Evolutionary conservation across 192 early-diverging fungal genomes (phyloP).

Genomic region (Chytriomyces sp.): DNA sequence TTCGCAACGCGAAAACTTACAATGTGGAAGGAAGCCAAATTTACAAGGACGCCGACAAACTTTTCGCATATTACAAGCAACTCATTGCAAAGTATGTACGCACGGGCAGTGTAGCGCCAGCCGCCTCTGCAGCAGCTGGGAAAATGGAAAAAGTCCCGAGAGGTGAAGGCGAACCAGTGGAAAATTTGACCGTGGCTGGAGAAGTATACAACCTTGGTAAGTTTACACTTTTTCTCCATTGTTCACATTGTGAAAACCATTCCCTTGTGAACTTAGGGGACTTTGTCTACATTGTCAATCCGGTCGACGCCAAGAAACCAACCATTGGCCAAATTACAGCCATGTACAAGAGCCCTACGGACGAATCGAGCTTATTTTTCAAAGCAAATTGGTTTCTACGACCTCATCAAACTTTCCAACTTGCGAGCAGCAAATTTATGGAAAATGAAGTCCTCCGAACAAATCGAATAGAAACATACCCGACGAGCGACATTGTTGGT

Average conservation of each 20-base stretch:
- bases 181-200: constrained; percentile 14
- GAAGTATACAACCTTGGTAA: constrained; percentile 24
- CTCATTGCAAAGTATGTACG: constrained; percentile 65
- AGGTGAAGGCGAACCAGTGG: constrained; percentile 23
- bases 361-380: constrained; percentile 25
- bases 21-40: constrained; percentile 87
- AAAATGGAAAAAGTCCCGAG: not conserved
- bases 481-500: constrained; percentile 60
- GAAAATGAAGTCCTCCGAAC: constrained; percentile 73
- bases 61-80: constrained; percentile 53
- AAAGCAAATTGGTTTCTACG: constrained; percentile 67
- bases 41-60: constrained; percentile 70
- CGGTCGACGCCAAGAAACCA: constrained; percentile 59
- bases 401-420: constrained; percentile 71
- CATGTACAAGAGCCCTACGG: constrained; percentile 42
- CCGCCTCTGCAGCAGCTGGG: not conserved
- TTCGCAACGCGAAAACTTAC: constrained; percentile 88
- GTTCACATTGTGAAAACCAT: constrained; percentile 1
- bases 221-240: not conserved
- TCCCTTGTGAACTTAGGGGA: constrained; percentile 53
- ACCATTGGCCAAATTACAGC: constrained; percentile 64
- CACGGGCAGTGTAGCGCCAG: constrained; percentile 15
- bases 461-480: constrained; percentile 58
- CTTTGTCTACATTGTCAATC: constrained; percentile 68
- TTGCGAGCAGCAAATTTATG: constrained; percentile 60